A percentile compares a stretch with the other conserved stretches of the same genome.
Conservation (phyloP, 179 eudicot genomes). For the Beta macrorhiza region DNA sequence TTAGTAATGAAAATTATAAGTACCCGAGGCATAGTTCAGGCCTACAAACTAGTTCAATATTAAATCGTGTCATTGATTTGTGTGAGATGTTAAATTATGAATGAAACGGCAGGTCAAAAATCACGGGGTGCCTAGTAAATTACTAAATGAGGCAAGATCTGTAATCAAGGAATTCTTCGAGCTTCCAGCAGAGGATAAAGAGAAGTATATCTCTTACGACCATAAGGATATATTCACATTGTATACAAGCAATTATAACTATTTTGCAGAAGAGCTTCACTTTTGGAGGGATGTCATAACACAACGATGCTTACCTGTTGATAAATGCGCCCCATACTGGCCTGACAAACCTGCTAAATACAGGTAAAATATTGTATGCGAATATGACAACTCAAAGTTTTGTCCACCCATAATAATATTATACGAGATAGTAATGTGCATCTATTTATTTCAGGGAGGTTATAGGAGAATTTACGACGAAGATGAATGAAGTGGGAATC, state of each 20-base stretch:
- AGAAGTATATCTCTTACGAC: not conserved
- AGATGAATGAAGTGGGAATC: not conserved
- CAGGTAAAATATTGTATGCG: constrained; percentile 17
- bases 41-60: no score
- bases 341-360: constrained; percentile 44
- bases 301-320: constrained; percentile 32
- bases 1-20: no score
- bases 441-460: not conserved
- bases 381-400: no score
- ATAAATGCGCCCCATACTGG: constrained; percentile 36
- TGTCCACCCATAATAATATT: not conserved
- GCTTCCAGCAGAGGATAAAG: not conserved
- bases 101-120: not conserved
- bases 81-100: not conserved
- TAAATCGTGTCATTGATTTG: not conserved
- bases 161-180: not conserved
- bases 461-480: constrained; percentile 10
- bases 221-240: not conserved
- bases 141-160: not conserved
- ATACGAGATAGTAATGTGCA: not conserved
- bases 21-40: no score
- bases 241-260: not conserved
- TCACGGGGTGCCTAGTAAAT: not conserved
- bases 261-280: constrained; percentile 28
- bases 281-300: constrained; percentile 39